Evolutionary conservation across 805 yeast genomes (phyloP), one percentile per base, ranked within the genome.

Genomic region (baker's yeast (Saccharomyces cerevisiae)): DNA sequence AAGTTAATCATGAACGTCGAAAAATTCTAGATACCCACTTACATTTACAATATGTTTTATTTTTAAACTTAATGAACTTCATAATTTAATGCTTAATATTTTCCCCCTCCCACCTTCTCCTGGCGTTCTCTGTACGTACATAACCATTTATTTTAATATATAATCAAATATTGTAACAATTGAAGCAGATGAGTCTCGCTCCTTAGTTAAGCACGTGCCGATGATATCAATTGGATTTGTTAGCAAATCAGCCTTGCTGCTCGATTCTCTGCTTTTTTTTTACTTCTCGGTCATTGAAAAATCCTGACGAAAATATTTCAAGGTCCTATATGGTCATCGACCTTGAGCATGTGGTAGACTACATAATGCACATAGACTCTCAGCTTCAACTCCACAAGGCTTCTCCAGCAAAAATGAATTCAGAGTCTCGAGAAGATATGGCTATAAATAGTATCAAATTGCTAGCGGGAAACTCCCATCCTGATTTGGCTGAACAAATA

Each of bases 401-500:
- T 8, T 17, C 11, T 29, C 43, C 6, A 9, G 24, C 13, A 36
- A 36, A 17, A 17, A 36, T 36, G 43, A 46, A 46, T 28, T 28
- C 48, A 10, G 43, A 36, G 22, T 36, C 43, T 17, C 22, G 43
- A 36, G 56, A 48, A 62, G 64, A 67, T 17, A 64, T 67, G 66
- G 60, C 74, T 28, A 65, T 79, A 14, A 80, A 79, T 64, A 78
- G 83, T 47, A 81, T 81, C 59, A 81, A 81, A 63, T 72, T 82
- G 47, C 67, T 82, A 47, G 80, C 84, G 14, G 84, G 83, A 17
- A 89, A 88, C 70, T 87, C 95, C 1, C 98, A 92, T 69, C 90
- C 91, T 2, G 87, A 82, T 50, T 79, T 92, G 49, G 87, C 96
- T 14, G 79, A 81, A 57, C 74, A 76, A 46, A 88, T 94, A 41